Conservation (phyloP, 345 rosid species). For the Eutrema yunnanense region DNA sequence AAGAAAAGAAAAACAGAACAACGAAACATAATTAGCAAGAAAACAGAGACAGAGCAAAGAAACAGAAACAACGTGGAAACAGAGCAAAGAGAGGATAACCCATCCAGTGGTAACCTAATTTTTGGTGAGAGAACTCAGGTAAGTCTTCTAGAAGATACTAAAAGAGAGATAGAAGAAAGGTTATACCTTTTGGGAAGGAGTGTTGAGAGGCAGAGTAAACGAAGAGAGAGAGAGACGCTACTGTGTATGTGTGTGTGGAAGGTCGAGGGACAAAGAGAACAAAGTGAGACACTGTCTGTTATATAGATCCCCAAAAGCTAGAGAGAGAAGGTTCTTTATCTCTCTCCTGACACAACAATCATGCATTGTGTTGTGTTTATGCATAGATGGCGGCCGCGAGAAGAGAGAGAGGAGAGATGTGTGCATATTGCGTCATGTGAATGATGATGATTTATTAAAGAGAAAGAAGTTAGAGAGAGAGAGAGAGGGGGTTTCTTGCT, state of each 20-base stretch:
- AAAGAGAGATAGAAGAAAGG: not conserved
- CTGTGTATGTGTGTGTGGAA: slow-evolving; percentile 4
- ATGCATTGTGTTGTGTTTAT: slow-evolving; percentile 55
- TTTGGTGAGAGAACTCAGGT: not conserved
- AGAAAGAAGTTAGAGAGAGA: slow-evolving; percentile 6
- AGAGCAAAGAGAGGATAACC: not conserved
- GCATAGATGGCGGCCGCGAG: slow-evolving; percentile 93
- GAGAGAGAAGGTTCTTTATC: slow-evolving; percentile 26
- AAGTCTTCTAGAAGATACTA: not conserved
- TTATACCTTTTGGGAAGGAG: slow-evolving; percentile 40
- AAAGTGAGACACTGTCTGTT: slow-evolving; percentile 33
- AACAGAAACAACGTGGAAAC: not conserved
- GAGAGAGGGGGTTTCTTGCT: slow-evolving; percentile 19
- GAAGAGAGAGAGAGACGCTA: slow-evolving; percentile 7
- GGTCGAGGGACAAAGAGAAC: slow-evolving; percentile 55
- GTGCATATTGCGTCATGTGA: slow-evolving; percentile 57
- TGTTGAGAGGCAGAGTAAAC: slow-evolving; percentile 23
- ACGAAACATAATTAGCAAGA: not conserved
- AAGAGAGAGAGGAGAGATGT: slow-evolving; percentile 26
- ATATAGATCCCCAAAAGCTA: slow-evolving; percentile 48
- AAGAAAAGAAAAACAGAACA: not conserved
- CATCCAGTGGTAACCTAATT: not conserved
- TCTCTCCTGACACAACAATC: slow-evolving; percentile 87
- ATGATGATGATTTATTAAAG: slow-evolving; percentile 40
- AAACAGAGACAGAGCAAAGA: not conserved